Percentiles rank a stretch among this genome's conserved stretches.
Evolutionary conservation across 1,284 basidiomycete genomes (phyloP).

Genomic region (Trametes pubescens): DNA sequence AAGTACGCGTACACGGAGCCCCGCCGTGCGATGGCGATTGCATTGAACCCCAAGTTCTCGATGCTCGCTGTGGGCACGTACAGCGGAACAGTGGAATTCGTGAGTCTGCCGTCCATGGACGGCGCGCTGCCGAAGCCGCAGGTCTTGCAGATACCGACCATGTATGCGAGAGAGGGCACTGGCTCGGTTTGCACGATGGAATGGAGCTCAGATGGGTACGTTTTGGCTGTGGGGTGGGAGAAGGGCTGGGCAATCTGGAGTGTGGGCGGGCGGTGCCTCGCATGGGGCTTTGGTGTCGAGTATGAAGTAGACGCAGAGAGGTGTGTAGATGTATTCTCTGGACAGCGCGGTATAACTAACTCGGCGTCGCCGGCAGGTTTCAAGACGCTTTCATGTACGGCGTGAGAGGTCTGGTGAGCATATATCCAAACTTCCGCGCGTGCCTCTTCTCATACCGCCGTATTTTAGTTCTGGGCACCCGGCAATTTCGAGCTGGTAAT

Average conservation of each 20-base stretch:
- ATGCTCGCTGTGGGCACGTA: constrained; percentile 84
- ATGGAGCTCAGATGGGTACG: constrained; percentile 97
- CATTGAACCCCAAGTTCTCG: constrained; percentile 87
- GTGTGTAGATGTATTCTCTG: constrained; percentile 43
- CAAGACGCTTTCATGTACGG: constrained; percentile 91
- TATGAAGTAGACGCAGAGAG: constrained; percentile 66
- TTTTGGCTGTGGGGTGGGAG: constrained; percentile 95
- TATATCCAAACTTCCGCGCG: background rate
- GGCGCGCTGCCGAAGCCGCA: constrained; percentile 61
- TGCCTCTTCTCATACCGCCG: background rate
- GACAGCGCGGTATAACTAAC: background rate
- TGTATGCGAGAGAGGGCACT: constrained; percentile 60
- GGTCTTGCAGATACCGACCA: constrained; percentile 62
- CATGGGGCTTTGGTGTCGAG: constrained; percentile 76
- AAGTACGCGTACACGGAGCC: constrained; percentile 66
- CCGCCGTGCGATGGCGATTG: constrained; percentile 66
- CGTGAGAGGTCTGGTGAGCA: constrained; percentile 65
- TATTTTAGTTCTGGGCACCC: constrained; percentile 84
- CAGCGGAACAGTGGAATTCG: constrained; percentile 70
- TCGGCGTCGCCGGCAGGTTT: constrained; percentile 53
- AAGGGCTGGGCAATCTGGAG: constrained; percentile 93
- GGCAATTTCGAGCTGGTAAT: constrained; percentile 90
- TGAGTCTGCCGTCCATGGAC: constrained; percentile 70
- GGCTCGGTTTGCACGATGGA: constrained; percentile 83
- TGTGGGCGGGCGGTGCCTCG: constrained; percentile 87